Evolutionary conservation across 169 alveolate genomes (phyloP), one percentile per base, ranked within the genome.

Genomic region (Cryptosporidium sp.): DNA sequence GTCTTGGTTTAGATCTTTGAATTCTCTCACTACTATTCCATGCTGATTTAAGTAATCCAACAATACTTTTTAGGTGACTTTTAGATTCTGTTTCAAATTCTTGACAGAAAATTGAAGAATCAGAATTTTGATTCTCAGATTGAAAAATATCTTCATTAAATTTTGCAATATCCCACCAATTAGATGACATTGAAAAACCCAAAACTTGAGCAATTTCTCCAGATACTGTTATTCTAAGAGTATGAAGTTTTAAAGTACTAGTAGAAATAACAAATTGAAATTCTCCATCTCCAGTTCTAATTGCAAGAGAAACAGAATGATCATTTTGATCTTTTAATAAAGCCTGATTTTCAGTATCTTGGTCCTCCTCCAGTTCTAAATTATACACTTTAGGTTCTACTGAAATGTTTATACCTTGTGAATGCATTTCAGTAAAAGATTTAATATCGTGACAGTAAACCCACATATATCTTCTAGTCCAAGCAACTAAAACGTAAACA

Each of bases 121-220:
- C 67, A 23, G 35, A n/a, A 26, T 23, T 53, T n/a, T 4, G 31
- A 37, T 37, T 39, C n/a, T 62, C 89, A 39, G 26, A 14, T 37
- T 65, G 67, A 23, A 42, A 80, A 26, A 21, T 7, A 26, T 10
- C 3, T n/a, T 80, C 56, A 14, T 42, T 65, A 31, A 26, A 80
- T 29, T 75, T 80, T 29, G 89, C 89, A 44, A 80, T 62, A 14
- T 80, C 68, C 89, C 89, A 80, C 89, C 89, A 80, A 14, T 80
- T 80, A 1, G 89, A 80, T 10, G 89, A 80, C 29, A 80, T 33
- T 0, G 75, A 80, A 42, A 80, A 23, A 29, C 69, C 52, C 5
- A 62, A 12, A 42, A 65, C 56, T 21, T 62, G 56, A 18, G 73
- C 75, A 44, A 62, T 44, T 39, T 80, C 80, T 8, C 75, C 68